A percentile compares a stretch with the other conserved stretches of the same genome.
phyloP scores from a whole-genome alignment of 2,329 filamentous ascomycete genomes.

The Ophiostoma sp. region DNA sequence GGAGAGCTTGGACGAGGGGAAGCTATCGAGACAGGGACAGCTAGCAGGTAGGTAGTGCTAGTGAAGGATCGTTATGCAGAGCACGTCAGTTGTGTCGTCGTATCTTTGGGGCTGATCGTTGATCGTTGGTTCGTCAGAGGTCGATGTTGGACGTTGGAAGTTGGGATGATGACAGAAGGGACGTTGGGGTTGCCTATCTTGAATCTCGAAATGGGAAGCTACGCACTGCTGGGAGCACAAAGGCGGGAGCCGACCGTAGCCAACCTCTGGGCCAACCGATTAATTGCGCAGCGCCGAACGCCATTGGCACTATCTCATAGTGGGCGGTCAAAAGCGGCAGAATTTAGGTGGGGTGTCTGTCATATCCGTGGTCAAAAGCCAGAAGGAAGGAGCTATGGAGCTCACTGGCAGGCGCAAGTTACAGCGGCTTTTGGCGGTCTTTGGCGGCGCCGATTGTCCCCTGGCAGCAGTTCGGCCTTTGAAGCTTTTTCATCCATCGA shows the following conservation, averaged over 20 bases:
- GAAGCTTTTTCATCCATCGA: conserved; percentile 10
- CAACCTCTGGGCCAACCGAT: conserved; percentile 6
- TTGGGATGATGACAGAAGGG: not conserved
- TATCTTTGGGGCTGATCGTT: not conserved
- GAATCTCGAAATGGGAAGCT: conserved; percentile 15
- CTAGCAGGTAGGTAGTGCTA: not conserved
- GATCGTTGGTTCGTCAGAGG: not conserved
- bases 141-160: not conserved
- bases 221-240: not conserved
- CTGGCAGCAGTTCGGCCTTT: not conserved
- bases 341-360: conserved; percentile 4
- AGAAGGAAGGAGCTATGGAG: not conserved
- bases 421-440: not conserved
- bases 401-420: not conserved
- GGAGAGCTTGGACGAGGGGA: not conserved
- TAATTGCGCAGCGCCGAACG: conserved; percentile 28
- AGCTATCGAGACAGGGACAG: not conserved
- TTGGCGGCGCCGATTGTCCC: not conserved
- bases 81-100: not conserved
- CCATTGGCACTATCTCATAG: conserved; percentile 1
- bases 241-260: too few species aligned
- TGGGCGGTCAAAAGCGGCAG: conserved; percentile 26
- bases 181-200: conserved; percentile 16
- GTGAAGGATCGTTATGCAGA: not conserved
- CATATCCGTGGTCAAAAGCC: not conserved